Conservation (phyloP, 371 early-diverging fungal genomes). For the Dipsacomyces acuminosporus region DNA sequence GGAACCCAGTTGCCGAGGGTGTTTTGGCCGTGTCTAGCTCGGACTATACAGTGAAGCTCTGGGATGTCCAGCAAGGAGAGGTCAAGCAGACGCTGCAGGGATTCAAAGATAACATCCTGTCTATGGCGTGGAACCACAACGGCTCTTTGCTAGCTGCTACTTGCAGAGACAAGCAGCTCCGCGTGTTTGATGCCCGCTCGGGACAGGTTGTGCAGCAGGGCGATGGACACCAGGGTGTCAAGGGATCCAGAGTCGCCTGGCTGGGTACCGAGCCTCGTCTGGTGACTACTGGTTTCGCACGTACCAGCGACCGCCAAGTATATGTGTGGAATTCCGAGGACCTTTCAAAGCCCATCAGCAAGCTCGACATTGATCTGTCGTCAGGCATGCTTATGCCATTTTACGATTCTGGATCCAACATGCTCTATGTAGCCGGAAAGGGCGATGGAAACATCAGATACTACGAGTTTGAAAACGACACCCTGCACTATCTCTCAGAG, state of each 20-base stretch:
- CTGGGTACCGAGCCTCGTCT: slow-evolving; percentile 78
- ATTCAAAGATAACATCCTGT: slow-evolving; percentile 88
- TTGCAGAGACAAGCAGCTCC: slow-evolving; percentile 92
- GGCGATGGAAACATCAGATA: slow-evolving; percentile 98
- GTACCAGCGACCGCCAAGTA: slow-evolving; percentile 88
- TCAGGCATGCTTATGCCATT: slow-evolving; percentile 96
- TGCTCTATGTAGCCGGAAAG: slow-evolving; percentile 95
- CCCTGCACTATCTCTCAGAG: slow-evolving; percentile 74
- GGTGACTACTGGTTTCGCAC: slow-evolving; percentile 91
- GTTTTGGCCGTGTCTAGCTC: slow-evolving; percentile 86
- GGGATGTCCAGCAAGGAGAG: slow-evolving; percentile 92
- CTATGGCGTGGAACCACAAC: slow-evolving; percentile 82
- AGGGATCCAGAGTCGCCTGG: slow-evolving; percentile 92
- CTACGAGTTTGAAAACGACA: slow-evolving; percentile 89
- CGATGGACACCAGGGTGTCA: slow-evolving; percentile 88
- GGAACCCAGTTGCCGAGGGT: slow-evolving; percentile 90
- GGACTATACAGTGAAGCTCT: slow-evolving; percentile 90
- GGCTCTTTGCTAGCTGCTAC: slow-evolving; percentile 87
- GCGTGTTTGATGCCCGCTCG: slow-evolving; percentile 88
- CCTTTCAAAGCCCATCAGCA: slow-evolving; percentile 70
- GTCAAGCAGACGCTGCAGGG: slow-evolving; percentile 86
- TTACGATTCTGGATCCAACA: slow-evolving; percentile 82
- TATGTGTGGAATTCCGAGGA: slow-evolving; percentile 79
- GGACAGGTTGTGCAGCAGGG: slow-evolving; percentile 78
- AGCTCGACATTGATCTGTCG: slow-evolving; percentile 80